Percentiles rank a stretch among this genome's conserved stretches.
Evolutionary conservation across 116 monocot genomes (phyloP).

Genomic region (Iris pallida): DNA sequence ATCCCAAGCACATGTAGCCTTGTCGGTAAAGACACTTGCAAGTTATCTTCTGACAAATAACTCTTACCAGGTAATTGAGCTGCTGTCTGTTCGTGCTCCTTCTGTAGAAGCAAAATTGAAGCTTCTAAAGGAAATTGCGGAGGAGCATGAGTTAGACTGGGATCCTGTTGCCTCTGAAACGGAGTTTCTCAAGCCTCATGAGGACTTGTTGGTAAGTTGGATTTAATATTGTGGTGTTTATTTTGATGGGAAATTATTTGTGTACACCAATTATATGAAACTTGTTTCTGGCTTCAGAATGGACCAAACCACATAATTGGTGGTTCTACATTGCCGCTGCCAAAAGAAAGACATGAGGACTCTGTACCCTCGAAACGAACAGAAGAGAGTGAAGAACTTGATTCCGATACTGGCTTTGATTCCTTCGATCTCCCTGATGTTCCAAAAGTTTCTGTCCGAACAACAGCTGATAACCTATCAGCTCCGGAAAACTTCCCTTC

Average conservation of each 20-base stretch:
- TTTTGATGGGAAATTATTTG: neutral
- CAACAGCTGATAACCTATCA: constrained; percentile 18
- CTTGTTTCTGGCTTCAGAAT: constrained; percentile 42
- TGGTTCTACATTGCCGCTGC: constrained; percentile 41
- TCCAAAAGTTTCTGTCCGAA: constrained; percentile 56
- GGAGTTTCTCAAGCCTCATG: constrained; percentile 72
- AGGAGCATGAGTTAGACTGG: constrained; percentile 95
- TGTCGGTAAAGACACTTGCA: neutral
- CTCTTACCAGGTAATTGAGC: constrained; percentile 65
- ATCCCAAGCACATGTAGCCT: neutral
- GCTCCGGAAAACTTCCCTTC: constrained; percentile 24
- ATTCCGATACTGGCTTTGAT: constrained; percentile 44
- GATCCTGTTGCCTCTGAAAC: constrained; percentile 74
- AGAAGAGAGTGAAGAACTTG: constrained; percentile 33
- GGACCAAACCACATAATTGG: constrained; percentile 56
- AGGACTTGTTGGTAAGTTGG: constrained; percentile 81
- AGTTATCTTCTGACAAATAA: constrained; percentile 1
- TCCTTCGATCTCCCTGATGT: constrained; percentile 81
- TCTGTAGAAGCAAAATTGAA: constrained; percentile 77
- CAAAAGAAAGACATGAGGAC: constrained; percentile 37
- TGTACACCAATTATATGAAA: neutral
- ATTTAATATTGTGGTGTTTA: neutral
- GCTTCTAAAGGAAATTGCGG: constrained; percentile 92
- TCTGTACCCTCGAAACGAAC: constrained; percentile 16
- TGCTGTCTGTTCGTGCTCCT: constrained; percentile 83